These are phyloP conservation scores for Chytriomyces confervae DNA, from an alignment of 192 early-diverging fungal genomes.

Conservation along the genomic window DNA sequence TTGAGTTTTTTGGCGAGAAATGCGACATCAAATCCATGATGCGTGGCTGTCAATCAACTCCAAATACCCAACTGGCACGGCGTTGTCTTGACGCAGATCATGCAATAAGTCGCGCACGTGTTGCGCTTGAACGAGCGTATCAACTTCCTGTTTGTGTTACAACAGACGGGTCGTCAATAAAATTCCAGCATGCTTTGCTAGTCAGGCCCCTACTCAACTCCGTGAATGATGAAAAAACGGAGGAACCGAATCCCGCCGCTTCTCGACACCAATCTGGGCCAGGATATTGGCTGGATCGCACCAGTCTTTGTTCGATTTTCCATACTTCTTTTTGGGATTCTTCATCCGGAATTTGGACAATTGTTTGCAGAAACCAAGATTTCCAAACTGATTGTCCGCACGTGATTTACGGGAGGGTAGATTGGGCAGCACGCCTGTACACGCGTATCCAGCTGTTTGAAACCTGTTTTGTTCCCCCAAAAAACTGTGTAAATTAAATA, in stretches of 20 bases:
- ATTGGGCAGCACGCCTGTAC: constrained; percentile 62
- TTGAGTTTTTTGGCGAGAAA: constrained; percentile 12
- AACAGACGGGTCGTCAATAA: constrained; percentile 27
- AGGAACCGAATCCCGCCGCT: constrained; percentile 34
- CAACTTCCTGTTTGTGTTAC: background rate
- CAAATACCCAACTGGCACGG: constrained; percentile 30
- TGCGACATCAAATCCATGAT: constrained; percentile 32
- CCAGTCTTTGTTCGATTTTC: constrained; percentile 26
- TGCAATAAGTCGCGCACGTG: constrained; percentile 42
- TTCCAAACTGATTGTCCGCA: constrained; percentile 45
- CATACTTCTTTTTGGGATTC: constrained; percentile 5
- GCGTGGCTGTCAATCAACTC: constrained; percentile 31
- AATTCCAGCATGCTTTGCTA: too few species aligned
- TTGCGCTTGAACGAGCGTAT: constrained; percentile 43
- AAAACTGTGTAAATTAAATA: background rate
- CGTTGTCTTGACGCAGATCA: constrained; percentile 11
- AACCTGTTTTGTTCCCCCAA: constrained; percentile 1
- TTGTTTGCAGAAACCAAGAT: constrained; percentile 49
- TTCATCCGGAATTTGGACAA: constrained; percentile 33
- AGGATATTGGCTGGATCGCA: constrained; percentile 40
- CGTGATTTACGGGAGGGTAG: constrained; percentile 56
- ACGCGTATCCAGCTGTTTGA: constrained; percentile 51
- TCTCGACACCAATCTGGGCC: constrained; percentile 23
- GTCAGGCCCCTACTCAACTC: background rate
- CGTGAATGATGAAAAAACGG: constrained; percentile 51